Conservation (phyloP, 441 rosid genomes). For the Corymbia calophylla region DNA sequence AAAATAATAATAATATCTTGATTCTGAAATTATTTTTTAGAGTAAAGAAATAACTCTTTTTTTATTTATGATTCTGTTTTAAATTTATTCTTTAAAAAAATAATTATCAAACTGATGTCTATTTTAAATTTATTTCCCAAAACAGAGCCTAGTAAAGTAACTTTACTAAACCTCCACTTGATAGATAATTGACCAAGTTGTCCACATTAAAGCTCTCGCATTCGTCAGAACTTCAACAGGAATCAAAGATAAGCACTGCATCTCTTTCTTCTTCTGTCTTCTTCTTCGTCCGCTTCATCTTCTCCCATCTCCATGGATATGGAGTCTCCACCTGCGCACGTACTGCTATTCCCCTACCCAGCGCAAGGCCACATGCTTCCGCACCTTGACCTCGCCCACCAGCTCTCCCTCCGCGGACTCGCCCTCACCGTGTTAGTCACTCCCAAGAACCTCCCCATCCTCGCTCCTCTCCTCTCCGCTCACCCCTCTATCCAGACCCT, state of each 20-base stretch:
- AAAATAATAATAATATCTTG: too few species aligned
- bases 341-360: constrained; percentile 44
- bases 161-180: neutral
- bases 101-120: too few species aligned
- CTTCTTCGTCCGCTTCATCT: too few species aligned
- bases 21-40: too few species aligned
- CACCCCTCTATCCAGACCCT: constrained; percentile 24
- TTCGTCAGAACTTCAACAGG: neutral
- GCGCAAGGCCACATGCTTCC: constrained; percentile 51
- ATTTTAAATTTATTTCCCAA: too few species aligned
- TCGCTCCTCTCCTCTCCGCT: constrained; percentile 33
- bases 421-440: constrained; percentile 38
- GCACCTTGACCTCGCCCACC: constrained; percentile 40
- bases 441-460: constrained; percentile 38
- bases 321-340: constrained; percentile 12
- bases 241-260: neutral
- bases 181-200: neutral
- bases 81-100: too few species aligned
- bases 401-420: constrained; percentile 27
- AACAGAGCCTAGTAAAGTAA: too few species aligned
- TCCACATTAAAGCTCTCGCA: neutral
- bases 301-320: neutral
- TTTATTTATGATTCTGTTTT: too few species aligned
- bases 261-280: neutral
- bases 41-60: too few species aligned